Evolutionary conservation across 495 filamentous ascomycete genomes (phyloP), one percentile per base, ranked within the genome.

Genomic region (Neurospora sp.): DNA sequence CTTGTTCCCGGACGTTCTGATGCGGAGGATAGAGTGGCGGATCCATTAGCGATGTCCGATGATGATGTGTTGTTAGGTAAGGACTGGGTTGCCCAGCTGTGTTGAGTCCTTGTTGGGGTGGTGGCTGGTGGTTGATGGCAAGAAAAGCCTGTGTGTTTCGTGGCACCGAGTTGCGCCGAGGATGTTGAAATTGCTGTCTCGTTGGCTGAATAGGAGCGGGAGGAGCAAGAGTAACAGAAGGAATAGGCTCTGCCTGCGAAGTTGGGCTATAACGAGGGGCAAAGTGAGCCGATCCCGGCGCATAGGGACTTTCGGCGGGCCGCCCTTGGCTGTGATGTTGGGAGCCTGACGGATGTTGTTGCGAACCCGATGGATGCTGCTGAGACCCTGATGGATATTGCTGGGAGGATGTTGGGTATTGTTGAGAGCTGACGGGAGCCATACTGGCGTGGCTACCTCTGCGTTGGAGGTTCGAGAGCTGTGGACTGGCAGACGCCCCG

Each of bases 1-100:
- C 93, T 76, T 94, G 89, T 76, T 97, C 93, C 76, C 91, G 90
- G 2, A 82, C 80, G 35, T 84, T 85, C 45, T 83, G 82, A 71
- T 85, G 83, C 0, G 84, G 84, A 12, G 84, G 85, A 65, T 83
- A 85, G 7, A 84, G 73, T 27, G 87, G 84, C 20, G 90, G 89
- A 71, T 92, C 92, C 48, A 89, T 85, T 45, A 87, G 88, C 14
- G 90, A 88, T 14, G 88, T 88, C 37, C 87, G 85, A 70, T 80
- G 69, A 70, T 78, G 70, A 45, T 79, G 41, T 22, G 76, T 75
- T 68, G 76, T 48, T 17, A 78, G 76, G 44, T 78, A 81, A 38
- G 75, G 84, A 77, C 73, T 83, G 71, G 82, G 80, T 61, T 84
- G 82, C 41, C 76, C 81, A 6, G 80, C 78, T 0, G 81, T 82